Evolutionary conservation across 2,329 filamentous ascomycete genomes (phyloP).

Genomic region (Dothideomycetes sp.): DNA sequence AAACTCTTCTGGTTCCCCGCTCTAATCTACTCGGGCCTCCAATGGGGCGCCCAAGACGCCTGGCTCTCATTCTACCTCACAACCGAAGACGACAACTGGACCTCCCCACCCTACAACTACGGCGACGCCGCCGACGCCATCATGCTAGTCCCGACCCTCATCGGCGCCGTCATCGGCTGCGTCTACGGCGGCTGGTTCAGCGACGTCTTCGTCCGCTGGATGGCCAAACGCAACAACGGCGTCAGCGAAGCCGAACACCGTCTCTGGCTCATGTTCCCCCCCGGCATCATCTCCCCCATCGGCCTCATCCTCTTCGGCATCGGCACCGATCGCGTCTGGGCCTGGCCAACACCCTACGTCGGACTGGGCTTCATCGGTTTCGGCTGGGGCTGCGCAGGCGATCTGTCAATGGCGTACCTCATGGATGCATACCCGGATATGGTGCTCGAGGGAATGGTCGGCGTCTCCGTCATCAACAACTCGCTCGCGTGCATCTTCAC

Average conservation of each 20-base stretch:
- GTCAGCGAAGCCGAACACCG: slow-evolving; percentile 46
- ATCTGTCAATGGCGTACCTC: slow-evolving; percentile 40
- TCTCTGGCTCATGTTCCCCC: slow-evolving; percentile 40
- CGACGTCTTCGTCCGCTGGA: slow-evolving; percentile 45
- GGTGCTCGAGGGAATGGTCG: slow-evolving; percentile 48
- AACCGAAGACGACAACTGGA: slow-evolving; percentile 46
- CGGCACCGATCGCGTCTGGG: slow-evolving; percentile 39
- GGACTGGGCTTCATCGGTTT: slow-evolving; percentile 49
- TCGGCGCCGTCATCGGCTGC: slow-evolving; percentile 45
- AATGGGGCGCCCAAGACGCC: slow-evolving; percentile 51
- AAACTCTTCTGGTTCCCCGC: slow-evolving; percentile 48
- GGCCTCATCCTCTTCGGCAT: slow-evolving; percentile 45
- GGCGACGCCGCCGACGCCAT: slow-evolving; percentile 42
- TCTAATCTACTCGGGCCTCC: slow-evolving; percentile 45
- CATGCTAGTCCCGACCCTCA: slow-evolving; percentile 46
- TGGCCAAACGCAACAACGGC: slow-evolving; percentile 41
- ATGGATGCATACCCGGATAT: slow-evolving; percentile 47
- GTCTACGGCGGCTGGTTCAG: slow-evolving; percentile 47
- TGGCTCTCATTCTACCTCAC: slow-evolving; percentile 50
- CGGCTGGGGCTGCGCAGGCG: slow-evolving; percentile 48
- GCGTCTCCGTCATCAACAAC: slow-evolving; percentile 47
- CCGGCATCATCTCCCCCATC: slow-evolving; percentile 38
- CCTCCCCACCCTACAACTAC: slow-evolving; percentile 44
- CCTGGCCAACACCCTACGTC: slow-evolving; percentile 43
- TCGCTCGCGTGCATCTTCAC: slow-evolving; percentile 44